Percentiles rank a stretch among this genome's conserved stretches.
phyloP scores from a whole-genome alignment of 1,284 basidiomycete genomes.

The Ganoderma meredithae region DNA sequence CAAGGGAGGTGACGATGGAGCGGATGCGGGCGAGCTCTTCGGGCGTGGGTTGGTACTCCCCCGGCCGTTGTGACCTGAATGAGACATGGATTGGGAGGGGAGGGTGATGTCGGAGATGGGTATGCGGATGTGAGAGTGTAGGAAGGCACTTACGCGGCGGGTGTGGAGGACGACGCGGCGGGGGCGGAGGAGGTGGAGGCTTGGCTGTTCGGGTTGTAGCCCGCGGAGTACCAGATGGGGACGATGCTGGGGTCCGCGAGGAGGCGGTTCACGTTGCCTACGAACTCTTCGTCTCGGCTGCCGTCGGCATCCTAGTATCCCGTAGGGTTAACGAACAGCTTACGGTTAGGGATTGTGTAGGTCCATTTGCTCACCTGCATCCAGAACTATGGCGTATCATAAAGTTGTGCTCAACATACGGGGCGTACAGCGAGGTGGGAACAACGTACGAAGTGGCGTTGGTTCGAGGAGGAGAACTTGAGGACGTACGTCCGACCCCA shows the following conservation, averaged over 20 bases:
- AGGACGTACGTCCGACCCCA: conserved; percentile 78
- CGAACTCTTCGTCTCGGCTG: conserved; percentile 74
- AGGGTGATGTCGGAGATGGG: background rate
- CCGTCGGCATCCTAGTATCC: conserved; percentile 65
- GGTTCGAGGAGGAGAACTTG: conserved; percentile 82
- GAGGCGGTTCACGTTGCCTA: conserved; percentile 70
- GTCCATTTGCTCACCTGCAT: conserved; percentile 65
- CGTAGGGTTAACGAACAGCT: background rate
- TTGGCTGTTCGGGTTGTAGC: conserved; percentile 34
- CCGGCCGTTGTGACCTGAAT: conserved; percentile 28
- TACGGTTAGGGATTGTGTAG: background rate
- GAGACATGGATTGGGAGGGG: background rate
- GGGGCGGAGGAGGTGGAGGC: conserved; percentile 48
- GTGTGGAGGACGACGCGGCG: conserved; percentile 28
- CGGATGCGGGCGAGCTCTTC: conserved; percentile 40
- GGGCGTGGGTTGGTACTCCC: conserved; percentile 32
- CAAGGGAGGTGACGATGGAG: conserved; percentile 37
- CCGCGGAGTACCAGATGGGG: conserved; percentile 60
- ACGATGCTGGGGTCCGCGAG: conserved; percentile 69
- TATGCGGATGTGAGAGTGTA: background rate
- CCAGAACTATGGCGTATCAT: conserved; percentile 66
- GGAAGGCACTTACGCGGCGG: conserved; percentile 30
- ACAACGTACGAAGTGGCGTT: conserved; percentile 78
- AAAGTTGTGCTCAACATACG: conserved; percentile 20
- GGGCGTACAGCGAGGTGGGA: background rate